Conservation (phyloP, 495 filamentous ascomycete species). For the Ascobolus immersus region DNA sequence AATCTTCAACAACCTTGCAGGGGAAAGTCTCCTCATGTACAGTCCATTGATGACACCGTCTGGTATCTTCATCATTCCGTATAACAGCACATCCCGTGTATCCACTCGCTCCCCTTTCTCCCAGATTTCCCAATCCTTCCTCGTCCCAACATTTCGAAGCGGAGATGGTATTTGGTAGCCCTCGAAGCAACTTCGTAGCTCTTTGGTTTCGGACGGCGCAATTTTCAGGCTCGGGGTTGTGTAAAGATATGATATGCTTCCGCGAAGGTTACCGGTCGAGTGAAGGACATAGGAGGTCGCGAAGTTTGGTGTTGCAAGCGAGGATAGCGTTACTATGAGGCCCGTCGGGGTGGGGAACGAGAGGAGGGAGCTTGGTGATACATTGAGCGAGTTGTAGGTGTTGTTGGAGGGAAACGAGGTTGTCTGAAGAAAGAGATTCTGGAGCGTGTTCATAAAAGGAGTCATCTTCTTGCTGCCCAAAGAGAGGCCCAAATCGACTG, state of each 20-base stretch:
- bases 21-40: slow-evolving; percentile 56
- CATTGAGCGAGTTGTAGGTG: too few relatives aligned
- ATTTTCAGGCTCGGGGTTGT: slow-evolving; percentile 43
- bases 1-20: slow-evolving; percentile 52
- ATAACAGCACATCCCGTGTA: slow-evolving; percentile 39
- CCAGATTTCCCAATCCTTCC: slow-evolving; percentile 11
- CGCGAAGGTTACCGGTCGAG: slow-evolving; percentile 63
- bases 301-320: slow-evolving; percentile 71
- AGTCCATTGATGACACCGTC: slow-evolving; percentile 64
- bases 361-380: too few relatives aligned
- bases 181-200: slow-evolving; percentile 30
- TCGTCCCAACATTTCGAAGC: slow-evolving; percentile 20
- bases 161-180: slow-evolving; percentile 25
- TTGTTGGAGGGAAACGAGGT: too few relatives aligned
- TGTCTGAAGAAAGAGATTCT: too few relatives aligned
- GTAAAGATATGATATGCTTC: slow-evolving; percentile 76
- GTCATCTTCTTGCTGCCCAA: too few relatives aligned
- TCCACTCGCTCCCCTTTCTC: slow-evolving; percentile 11
- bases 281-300: slow-evolving; percentile 75
- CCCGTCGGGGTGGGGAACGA: slow-evolving; percentile 38
- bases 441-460: too few relatives aligned
- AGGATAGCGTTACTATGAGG: slow-evolving; percentile 62
- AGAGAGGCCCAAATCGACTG: too few relatives aligned
- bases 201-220: too few relatives aligned
- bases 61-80: slow-evolving; percentile 73